A percentile compares a stretch with the other conserved stretches of the same genome.
These are phyloP conservation scores for Penicillium sp. DNA, from an alignment of 2,329 filamentous ascomycete genomes.

Conservation along the genomic window DNA sequence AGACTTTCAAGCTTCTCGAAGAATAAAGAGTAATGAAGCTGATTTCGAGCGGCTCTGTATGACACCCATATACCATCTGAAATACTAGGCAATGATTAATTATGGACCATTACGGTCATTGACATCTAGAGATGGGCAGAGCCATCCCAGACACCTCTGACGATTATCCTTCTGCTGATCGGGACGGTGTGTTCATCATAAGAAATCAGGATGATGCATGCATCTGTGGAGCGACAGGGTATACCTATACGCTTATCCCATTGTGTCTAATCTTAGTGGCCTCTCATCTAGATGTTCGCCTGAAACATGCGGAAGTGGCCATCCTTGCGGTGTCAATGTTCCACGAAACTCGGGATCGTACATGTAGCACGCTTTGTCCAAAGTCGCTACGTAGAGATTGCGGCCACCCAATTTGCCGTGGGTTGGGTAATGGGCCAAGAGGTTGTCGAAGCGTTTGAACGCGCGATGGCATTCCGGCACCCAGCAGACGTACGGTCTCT, in stretches of 20 bases:
- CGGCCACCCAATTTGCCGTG: neutral
- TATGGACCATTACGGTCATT: neutral
- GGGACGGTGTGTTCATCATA: neutral
- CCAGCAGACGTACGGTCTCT: neutral
- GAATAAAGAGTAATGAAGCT: too few relatives aligned
- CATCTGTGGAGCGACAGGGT: too few relatives aligned
- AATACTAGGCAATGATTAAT: neutral
- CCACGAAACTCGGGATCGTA: constrained; percentile 2
- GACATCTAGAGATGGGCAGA: neutral
- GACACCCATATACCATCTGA: neutral
- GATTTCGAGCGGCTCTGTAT: too few relatives aligned
- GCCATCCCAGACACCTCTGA: neutral
- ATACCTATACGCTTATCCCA: too few relatives aligned
- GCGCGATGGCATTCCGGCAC: neutral
- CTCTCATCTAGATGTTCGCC: neutral
- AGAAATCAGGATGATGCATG: neutral
- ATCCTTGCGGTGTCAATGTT: neutral
- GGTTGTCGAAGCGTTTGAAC: neutral
- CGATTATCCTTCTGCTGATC: neutral
- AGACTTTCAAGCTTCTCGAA: too few relatives aligned
- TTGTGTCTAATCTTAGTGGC: neutral
- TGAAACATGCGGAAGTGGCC: neutral
- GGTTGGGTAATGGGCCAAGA: neutral
- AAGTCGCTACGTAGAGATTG: constrained; percentile 3
- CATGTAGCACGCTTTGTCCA: neutral